These are phyloP conservation scores for Blastobotrys chiropterorum DNA, from an alignment of 805 yeast genomes.

Conservation along the genomic window DNA sequence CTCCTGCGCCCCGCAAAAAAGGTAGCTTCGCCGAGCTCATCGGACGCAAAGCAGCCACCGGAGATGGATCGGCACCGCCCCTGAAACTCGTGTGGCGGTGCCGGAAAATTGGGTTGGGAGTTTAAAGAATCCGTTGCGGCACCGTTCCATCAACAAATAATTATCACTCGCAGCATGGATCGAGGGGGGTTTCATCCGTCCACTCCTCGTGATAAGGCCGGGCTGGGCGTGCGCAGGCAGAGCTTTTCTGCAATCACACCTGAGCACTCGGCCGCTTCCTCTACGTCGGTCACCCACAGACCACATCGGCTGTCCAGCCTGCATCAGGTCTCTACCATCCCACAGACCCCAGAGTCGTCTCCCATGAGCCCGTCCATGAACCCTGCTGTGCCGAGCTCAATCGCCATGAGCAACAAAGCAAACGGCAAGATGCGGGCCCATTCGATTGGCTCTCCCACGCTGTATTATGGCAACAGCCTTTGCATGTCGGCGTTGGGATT, in stretches of 20 bases:
- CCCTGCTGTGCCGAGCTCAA: not conserved
- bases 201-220: not conserved
- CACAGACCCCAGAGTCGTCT: conserved; percentile 19
- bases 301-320: conserved; percentile 13
- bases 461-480: conserved; percentile 16
- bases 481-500: conserved; percentile 18
- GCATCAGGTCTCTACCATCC: conserved; percentile 12
- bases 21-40: not conserved
- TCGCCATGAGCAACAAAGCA: not conserved
- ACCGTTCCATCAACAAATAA: not conserved
- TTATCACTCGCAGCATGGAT: not conserved
- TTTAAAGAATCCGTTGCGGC: not conserved
- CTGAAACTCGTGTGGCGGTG: not conserved
- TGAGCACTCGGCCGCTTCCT: not conserved
- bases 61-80: not conserved
- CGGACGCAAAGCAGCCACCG: too few species aligned
- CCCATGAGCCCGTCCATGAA: conserved; percentile 9
- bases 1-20: too few species aligned
- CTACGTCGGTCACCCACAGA: conserved; percentile 2
- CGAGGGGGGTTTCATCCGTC: not conserved
- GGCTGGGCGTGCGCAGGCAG: not conserved
- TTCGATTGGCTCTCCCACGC: not conserved
- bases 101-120: not conserved
- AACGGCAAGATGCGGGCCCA: not conserved
- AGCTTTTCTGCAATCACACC: not conserved